phyloP scores from a whole-genome alignment of 2,329 filamentous ascomycete genomes.

The Fusarium sp. region DNA sequence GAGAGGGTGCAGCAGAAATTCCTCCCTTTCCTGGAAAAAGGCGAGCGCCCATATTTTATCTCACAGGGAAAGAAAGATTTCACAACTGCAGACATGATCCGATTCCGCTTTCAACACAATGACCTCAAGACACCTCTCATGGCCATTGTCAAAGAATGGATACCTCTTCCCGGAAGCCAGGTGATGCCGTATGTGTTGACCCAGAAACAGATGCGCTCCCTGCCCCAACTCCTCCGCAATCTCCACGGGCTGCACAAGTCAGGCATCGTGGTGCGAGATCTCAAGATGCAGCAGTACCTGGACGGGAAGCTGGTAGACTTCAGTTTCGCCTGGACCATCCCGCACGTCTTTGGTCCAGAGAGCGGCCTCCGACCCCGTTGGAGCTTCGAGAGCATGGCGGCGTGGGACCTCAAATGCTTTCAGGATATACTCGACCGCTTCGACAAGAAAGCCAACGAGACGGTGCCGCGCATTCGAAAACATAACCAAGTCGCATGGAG shows the following conservation, averaged over 20 bases:
- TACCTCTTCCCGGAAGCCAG: not conserved
- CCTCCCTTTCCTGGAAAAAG: not conserved
- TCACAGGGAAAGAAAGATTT: not conserved
- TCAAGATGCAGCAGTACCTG: slow-evolving; percentile 9
- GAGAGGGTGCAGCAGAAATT: not conserved
- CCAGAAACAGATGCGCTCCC: not conserved
- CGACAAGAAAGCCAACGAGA: not conserved
- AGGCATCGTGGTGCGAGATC: slow-evolving; percentile 20
- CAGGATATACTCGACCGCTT: not conserved
- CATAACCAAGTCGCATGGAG: not conserved
- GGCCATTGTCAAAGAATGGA: not conserved
- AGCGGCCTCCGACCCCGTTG: not conserved
- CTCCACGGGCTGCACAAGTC: slow-evolving; percentile 6
- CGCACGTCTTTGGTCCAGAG: not conserved
- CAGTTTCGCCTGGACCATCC: slow-evolving; percentile 24
- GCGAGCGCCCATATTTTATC: not conserved
- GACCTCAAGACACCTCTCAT: not conserved
- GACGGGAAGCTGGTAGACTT: slow-evolving; percentile 7
- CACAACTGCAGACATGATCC: not conserved
- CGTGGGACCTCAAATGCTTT: slow-evolving; percentile 7
- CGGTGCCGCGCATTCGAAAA: not conserved
- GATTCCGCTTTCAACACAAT: not conserved
- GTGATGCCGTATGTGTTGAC: not conserved
- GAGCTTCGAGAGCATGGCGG: slow-evolving; percentile 24
- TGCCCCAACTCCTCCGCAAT: slow-evolving; percentile 1